Base-by-base conservation (phyloP, 2,329 filamentous ascomycete species). In the Aspergillus puulaauensis region DNA sequence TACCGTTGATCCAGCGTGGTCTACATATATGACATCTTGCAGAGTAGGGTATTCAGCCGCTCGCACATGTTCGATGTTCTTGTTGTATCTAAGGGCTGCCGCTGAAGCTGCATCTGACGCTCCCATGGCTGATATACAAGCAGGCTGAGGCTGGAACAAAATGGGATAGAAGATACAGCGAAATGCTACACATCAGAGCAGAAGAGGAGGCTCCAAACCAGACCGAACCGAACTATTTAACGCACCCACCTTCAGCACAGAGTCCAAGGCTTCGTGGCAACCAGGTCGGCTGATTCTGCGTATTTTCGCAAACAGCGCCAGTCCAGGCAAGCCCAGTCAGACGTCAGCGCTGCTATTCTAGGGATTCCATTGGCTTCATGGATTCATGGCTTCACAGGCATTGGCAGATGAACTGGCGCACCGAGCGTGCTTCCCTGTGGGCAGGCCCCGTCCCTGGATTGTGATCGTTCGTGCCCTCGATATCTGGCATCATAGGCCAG, bases 1-100 rank as follows among this genome's bases (percentile, higher is more conserved):
- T 5, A 62, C 41, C 12, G 61, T 61, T 3, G 58, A 53, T 31
- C 61, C 61, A 0, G 61, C 57, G 37, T 62, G 61, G 31, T 62
- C 61, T 2, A 62, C 48, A 35, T 62, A 62, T 4, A 59, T 40
- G 21, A 41, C 46, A 9, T 47, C n/a, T 3, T 15, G 40, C 31
- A 58, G 23, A 11, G 51, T 47, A 23, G 56, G 56, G 11, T 58
- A 58, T 15, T 58, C 51, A 4, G 11, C 27, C 8, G 43, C 46
- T 17, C 56, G 51, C 23, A 54, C 5, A 27, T 33, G 21, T 15
- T 58, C 56, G 6, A 58, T 24, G 17, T 6, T 47, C 23, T 46
- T n/a, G 24, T 51, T 58, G 27, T 58, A 58, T 21, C 12, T 9
- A 27, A 19, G 45, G 37, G 24, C 17, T 31, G n/a, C 19, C 9